Conservation (phyloP, 352 stramenopile genomes). For the Blastocystis sp. region DNA sequence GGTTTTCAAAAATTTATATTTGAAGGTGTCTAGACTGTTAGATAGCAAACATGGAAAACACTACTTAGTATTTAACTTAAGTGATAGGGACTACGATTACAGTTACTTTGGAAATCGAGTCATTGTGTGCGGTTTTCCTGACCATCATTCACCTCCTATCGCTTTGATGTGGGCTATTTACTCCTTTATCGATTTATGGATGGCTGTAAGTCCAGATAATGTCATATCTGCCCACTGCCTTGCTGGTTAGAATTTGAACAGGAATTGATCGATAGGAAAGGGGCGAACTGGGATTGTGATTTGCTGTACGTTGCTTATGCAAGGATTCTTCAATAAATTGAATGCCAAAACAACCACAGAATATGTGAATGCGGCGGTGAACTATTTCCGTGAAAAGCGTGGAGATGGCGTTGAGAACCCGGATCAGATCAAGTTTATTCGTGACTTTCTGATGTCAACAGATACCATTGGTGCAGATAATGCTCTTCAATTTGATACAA, state of each 20-base stretch:
- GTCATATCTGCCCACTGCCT: conserved; percentile 51
- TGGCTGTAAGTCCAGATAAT: conserved; percentile 26
- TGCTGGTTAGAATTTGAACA: not conserved
- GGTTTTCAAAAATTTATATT: not conserved
- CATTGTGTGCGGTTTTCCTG: conserved; percentile 41
- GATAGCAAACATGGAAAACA: conserved; percentile 46
- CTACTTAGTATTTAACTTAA: conserved; percentile 46
- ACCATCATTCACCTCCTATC: conserved; percentile 56
- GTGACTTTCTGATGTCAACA: conserved; percentile 39
- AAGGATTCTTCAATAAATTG: conserved; percentile 56
- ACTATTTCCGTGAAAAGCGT: conserved; percentile 56
- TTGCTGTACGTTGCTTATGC: conserved; percentile 54
- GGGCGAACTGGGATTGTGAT: conserved; percentile 49
- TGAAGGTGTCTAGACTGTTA: conserved; percentile 20
- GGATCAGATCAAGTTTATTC: conserved; percentile 61
- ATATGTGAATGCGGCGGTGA: conserved; percentile 58
- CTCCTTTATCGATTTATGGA: conserved; percentile 51
- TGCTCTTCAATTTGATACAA: conserved; percentile 36
- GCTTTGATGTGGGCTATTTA: conserved; percentile 58
- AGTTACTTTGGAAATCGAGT: conserved; percentile 28
- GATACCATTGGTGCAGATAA: conserved; percentile 56
- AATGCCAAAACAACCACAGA: conserved; percentile 54
- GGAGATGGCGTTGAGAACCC: conserved; percentile 52
- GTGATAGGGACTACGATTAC: conserved; percentile 48
- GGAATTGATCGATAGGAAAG: not conserved